These are phyloP conservation scores for Globisporangium ultimum DNA, from an alignment of 352 stramenopile genomes.

Conservation along the genomic window DNA sequence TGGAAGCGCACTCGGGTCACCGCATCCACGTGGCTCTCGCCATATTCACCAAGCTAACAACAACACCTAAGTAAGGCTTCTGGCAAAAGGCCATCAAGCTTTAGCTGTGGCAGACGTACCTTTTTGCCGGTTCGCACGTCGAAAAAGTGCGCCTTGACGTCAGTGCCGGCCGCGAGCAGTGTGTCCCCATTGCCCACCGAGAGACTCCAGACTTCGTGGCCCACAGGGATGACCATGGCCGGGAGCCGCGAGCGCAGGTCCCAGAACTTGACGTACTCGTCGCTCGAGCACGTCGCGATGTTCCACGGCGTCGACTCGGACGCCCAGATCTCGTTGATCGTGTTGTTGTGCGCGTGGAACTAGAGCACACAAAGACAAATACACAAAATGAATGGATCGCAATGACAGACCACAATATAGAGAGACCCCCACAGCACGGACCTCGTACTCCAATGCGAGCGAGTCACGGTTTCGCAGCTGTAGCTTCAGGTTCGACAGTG, in stretches of 20 bases:
- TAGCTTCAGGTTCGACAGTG: slow-evolving; percentile 62
- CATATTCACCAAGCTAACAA: slow-evolving; percentile 82
- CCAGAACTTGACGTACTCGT: slow-evolving; percentile 86
- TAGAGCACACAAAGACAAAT: slow-evolving; percentile 12
- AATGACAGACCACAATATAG: not conserved
- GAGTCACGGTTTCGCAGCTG: slow-evolving; percentile 73
- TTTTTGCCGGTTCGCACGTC: slow-evolving; percentile 64
- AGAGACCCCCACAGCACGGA: slow-evolving; percentile 7
- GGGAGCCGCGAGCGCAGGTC: slow-evolving; percentile 58
- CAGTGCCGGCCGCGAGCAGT: slow-evolving; percentile 65
- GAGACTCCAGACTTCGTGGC: slow-evolving; percentile 78
- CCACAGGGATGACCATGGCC: slow-evolving; percentile 58
- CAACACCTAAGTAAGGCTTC: too few relatives aligned
- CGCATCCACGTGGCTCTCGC: slow-evolving; percentile 86
- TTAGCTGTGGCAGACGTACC: too few relatives aligned
- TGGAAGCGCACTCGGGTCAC: slow-evolving; percentile 89
- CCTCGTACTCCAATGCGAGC: slow-evolving; percentile 55
- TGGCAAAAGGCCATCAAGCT: too few relatives aligned
- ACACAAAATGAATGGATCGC: not conserved
- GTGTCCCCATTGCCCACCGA: slow-evolving; percentile 74
- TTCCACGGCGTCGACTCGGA: slow-evolving; percentile 58
- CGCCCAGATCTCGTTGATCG: slow-evolving; percentile 82
- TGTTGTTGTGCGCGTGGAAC: slow-evolving; percentile 73
- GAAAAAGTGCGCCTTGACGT: slow-evolving; percentile 80
- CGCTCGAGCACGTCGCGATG: slow-evolving; percentile 80